Evolutionary conservation across 306 rosid species (phyloP), one percentile per base, ranked within the genome.

Genomic region (Luffa aegyptiaca): DNA sequence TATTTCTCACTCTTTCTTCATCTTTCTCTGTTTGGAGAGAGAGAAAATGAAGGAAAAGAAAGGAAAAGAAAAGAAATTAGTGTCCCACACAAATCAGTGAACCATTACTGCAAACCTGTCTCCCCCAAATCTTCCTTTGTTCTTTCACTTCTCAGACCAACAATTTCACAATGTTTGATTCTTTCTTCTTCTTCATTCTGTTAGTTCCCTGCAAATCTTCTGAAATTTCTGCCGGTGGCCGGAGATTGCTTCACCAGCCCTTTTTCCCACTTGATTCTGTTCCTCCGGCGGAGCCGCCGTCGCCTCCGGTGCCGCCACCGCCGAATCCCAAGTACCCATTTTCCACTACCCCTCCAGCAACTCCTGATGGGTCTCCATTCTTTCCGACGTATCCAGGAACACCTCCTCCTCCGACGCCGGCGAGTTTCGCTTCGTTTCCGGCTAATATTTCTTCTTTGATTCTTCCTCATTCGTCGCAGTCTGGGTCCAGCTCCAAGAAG

Each of bases 381-480:
- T 94, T 94, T 86, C 98, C 98, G 0, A n/a, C 90, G 14, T 88
- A 83, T 80, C 91, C 91, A 2, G 78, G 80, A 6, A 80, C 94
- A 1, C 86, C 94, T 0, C 93, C 97, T 13, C 90, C 98, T 0
- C 91, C 97, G 0, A 77, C 98, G 11, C 89, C 97, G 6, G 84
- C 92, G 1, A 62, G 86, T 39, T 88, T 84, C 35, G 97, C 94
- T 10, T 85, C 98, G 33, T 94, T 92, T 84, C 98, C 98, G 3
- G 97, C 97, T 2, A 95, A 95, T 70, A 93, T 95, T 48, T 93
- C 99, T 66, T 91, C 97, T 17, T 93, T 95, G 31, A 90, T 88
- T 26, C 73, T 93, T 57, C 99, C 99, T 16, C 87, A 83, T 14
- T 1, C 92, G 21, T 71, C 88, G 4, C 65, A 82, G 1, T 5